Evolutionary conservation across 2,329 filamentous ascomycete species (phyloP), one percentile per base, ranked within the genome.

Genomic region (Acarospora socialis): DNA sequence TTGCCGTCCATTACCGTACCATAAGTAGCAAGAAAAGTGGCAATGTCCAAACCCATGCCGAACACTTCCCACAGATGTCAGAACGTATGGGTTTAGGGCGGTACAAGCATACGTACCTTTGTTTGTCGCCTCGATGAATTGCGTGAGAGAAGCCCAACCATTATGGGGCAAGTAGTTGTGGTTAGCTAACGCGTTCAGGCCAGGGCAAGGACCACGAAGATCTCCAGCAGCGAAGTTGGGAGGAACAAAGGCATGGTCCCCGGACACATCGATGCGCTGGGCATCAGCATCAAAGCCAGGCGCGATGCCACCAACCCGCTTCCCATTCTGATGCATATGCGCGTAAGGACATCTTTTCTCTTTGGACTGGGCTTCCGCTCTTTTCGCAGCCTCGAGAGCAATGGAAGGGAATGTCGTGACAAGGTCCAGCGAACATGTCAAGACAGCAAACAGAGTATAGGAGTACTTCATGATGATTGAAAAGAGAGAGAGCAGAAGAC

Each of bases 181-280:
- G 39, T 60, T 60, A 18, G 56, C 56, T 9, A 59, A 43, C 2
- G 52, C 46, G 41, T 59, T 60, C 12, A 59, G 44, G 30, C 54
- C 51, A 3, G 55, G 56, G 34, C 56, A 59, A 14, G 54, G 54
- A 27, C 53, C 46, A 32, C 50, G 46, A 13, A 40, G 40, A 37
- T 57, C 49, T 13, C 38, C 40, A 35, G 30, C 28, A 13, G 18
- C 25, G 12, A 37, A 31, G 15, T 34, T 29, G 7, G 34, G 37
- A 24, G 37, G 16, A 7, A 31, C 29, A 10, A 22, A 39, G 10
- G 27, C 34, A 23, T 39, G 28, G 9, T 12, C 7, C 9, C 34
- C 37, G 5, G 34, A 37, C 8, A 32, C 34, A 12, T 27, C 31
- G 8, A 39, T 32, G 0, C 23, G 20, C 12, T 39, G 37, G 23